phyloP scores from a whole-genome alignment of 169 alveolate genomes.

The Theileria equi region DNA sequence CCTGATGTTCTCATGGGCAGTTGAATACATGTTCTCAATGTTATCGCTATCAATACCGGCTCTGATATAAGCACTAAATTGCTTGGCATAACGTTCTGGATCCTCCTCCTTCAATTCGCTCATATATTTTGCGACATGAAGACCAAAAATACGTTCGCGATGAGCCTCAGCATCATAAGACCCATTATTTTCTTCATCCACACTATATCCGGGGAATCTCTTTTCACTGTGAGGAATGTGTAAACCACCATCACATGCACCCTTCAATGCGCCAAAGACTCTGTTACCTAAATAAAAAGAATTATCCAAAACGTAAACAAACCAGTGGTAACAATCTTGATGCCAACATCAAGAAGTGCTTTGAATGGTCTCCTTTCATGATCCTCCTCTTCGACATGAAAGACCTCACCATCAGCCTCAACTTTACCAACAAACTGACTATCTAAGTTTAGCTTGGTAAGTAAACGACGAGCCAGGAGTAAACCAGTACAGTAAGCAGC shows the following conservation, averaged over 20 bases:
- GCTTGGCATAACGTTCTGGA: slow-evolving; percentile 91
- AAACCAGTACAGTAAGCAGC: slow-evolving; percentile 98
- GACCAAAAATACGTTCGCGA: slow-evolving; percentile 97
- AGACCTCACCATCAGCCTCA: slow-evolving; percentile 93
- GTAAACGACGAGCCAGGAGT: slow-evolving; percentile 96
- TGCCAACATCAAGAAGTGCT: slow-evolving; percentile 98
- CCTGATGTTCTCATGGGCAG: slow-evolving; percentile 95
- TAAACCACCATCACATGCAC: slow-evolving; percentile 99
- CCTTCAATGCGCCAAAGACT: slow-evolving; percentile 99
- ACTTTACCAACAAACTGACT: slow-evolving; percentile 90
- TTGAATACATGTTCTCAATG: slow-evolving; percentile 94
- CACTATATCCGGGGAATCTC: slow-evolving; percentile 98
- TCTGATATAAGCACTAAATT: slow-evolving; percentile 93
- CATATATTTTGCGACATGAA: slow-evolving; percentile 97
- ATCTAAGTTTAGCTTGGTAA: slow-evolving; percentile 90
- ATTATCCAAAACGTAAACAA: no score
- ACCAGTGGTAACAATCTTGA: slow-evolving; percentile 96
- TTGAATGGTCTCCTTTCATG: slow-evolving; percentile 97
- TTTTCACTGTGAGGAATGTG: slow-evolving; percentile 98
- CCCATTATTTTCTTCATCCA: slow-evolving; percentile 82
- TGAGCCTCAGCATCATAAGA: slow-evolving; percentile 96
- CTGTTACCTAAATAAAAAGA: no score
- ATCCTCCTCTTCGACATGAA: slow-evolving; percentile 92
- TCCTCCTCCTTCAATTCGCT: slow-evolving; percentile 93
- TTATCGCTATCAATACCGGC: slow-evolving; percentile 89